Evolutionary conservation across 1,284 basidiomycete species (phyloP).

Genomic region (Coniferiporia sulphurascens): DNA sequence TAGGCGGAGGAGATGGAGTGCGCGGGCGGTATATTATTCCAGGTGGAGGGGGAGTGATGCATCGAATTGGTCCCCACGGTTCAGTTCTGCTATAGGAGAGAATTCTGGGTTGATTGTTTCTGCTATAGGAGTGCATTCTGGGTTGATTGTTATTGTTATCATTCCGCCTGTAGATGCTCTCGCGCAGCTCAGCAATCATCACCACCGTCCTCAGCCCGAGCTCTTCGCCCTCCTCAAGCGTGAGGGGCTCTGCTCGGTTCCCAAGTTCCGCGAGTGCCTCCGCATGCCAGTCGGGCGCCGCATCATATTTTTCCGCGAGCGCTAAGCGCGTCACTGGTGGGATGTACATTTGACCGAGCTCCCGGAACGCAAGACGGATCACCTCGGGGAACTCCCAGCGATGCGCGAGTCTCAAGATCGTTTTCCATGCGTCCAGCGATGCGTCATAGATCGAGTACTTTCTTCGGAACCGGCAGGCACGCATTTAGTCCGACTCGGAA

Average conservation of each 20-base stretch:
- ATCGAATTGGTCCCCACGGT: too few relatives aligned
- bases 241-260: conserved; percentile 48
- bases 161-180: conserved; percentile 32
- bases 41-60: too few relatives aligned
- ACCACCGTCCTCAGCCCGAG: conserved; percentile 57
- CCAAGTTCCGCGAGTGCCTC: conserved; percentile 36
- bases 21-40: too few relatives aligned
- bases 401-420: conserved; percentile 20
- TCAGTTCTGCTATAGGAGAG: too few relatives aligned
- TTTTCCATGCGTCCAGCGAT: conserved; percentile 13
- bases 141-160: too few relatives aligned
- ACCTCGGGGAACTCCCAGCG: conserved; percentile 21
- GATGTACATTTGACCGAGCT: conserved; percentile 34
- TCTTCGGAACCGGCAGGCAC: not conserved
- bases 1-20: too few relatives aligned
- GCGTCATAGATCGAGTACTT: conserved; percentile 12
- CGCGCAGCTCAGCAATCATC: conserved; percentile 52
- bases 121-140: too few relatives aligned
- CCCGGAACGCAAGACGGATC: conserved; percentile 17
- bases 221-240: conserved; percentile 48
- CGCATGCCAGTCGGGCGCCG: conserved; percentile 48
- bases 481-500: not conserved
- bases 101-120: too few relatives aligned
- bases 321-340: conserved; percentile 59
- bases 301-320: conserved; percentile 46